Evolutionary conservation across 257 asterid genomes (phyloP), one percentile per base, ranked within the genome.

Genomic region (Rubia yunnanensis): DNA sequence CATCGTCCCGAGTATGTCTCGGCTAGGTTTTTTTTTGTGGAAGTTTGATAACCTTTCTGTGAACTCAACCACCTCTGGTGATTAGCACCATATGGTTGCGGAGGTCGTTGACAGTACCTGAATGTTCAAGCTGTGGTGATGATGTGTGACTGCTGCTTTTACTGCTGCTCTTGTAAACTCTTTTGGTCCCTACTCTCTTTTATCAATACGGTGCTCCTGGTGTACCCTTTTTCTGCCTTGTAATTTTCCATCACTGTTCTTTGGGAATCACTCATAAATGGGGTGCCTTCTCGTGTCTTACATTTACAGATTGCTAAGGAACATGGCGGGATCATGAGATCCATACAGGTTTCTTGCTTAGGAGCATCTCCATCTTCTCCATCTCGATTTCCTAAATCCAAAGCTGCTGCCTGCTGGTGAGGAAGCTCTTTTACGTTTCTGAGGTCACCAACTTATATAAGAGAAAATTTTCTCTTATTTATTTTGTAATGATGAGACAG

Each of bases 371-470:
- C 78, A 48, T 76, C 92, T 73, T 94, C 99, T 70, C 74, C 90
- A 52, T 88, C 99, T 67, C 82, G 79, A 77, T 66, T 82, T 88
- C 95, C 83, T 66, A 84, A 86, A 78, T 81, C 92, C 73, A 94
- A 94, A 94, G 97, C 97, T 67, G 94, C n/a, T n/a, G n/a, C n/a
- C n/a, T n/a, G n/a, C 95, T 74, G 91, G 90, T 67, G 99, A 94
- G 80, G 96, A 82, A 82, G 89, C 96, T 77, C 65, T 90, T 50
- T 68, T 87, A 57, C 80, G 74, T 90, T 52, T 95, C 96, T 5
- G 97, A 88, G 95, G 99, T 88, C 60, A 67, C 66, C 73, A 28
- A 53, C 18, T 41, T 60, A n/a, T n/a, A n/a, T n/a, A n/a, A n/a
- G n/a, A n/a, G n/a, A n/a, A n/a, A n/a, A n/a, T n/a, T n/a, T n/a